Evolutionary conservation across 306 rosid genomes (phyloP), one percentile per base, ranked within the genome.

Genomic region (Dryas drummondii): DNA sequence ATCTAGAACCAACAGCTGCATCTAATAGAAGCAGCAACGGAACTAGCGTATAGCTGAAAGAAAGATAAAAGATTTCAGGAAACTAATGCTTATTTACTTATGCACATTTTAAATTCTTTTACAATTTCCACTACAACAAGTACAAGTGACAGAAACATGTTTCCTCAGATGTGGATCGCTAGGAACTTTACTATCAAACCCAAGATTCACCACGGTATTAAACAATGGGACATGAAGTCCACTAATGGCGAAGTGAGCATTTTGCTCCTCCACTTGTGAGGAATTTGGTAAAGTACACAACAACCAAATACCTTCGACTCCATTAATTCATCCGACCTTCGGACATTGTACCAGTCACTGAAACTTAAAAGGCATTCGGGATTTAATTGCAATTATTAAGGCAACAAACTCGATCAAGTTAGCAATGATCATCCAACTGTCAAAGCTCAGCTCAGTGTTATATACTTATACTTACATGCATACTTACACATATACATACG

Each of bases 11-110:
- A 60, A 90, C 73, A 57, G 97, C 89, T 0, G 91, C 98, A 77
- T 94, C 97, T 54, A 90, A 85, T 22, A 91, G 91, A 80, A 90
- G 85, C 82, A 94, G 86, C 84, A 94, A 82, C 1, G 97, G 98
- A 80, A 94, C 90, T 85, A 94, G 79, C 10, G 80, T 79, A 75
- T 91, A 90, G 86, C 98, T 88, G 96, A 59, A 81, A 77, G 27
- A 50, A 19, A 72, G 10, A 40, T 17, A 50, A 51, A 80, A 22
- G 15, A 64, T 65, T 53, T 57, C 56, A 66, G 60, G 49, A 53
- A 11, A 58, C n/a, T n/a, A 46, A 37, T 26, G 57, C 42, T 48
- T 13, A 26, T 55, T 54, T 32, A 61, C 32, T 22, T 5, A 46
- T 56, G 3, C 10, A 11, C 40, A 50, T 57, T 12, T 22, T 1